These are phyloP conservation scores for Saitozyma podzolica DNA, from an alignment of 768 basidiomycete genomes.

Conservation along the genomic window DNA sequence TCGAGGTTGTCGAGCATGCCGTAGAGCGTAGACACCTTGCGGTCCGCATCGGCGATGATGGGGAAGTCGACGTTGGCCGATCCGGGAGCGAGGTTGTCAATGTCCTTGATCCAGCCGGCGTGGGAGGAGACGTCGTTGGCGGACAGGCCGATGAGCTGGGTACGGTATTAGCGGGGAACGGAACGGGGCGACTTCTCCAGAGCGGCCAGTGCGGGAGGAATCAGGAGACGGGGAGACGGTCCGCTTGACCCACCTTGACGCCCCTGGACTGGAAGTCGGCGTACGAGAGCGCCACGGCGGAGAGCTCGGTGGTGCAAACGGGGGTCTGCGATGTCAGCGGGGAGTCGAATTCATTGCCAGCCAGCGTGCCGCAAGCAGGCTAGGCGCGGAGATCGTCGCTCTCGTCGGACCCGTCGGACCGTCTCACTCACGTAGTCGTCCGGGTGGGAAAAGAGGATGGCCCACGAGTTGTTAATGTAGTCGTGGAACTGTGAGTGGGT, in stretches of 20 bases:
- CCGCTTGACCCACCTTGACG: conserved; percentile 72
- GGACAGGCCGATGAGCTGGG: conserved; percentile 64
- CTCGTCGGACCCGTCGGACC: background rate
- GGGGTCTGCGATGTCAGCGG: conserved; percentile 50
- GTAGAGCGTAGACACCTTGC: conserved; percentile 76
- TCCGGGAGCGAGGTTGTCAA: conserved; percentile 58
- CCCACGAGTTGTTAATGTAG: conserved; percentile 87
- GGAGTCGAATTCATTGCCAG: conserved; percentile 20
- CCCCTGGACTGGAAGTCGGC: conserved; percentile 80
- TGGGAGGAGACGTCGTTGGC: conserved; percentile 87
- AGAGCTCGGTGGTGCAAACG: conserved; percentile 79
- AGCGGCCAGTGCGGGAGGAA: too few relatives aligned
- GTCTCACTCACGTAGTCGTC: conserved; percentile 55
- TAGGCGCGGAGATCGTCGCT: background rate
- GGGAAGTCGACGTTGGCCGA: conserved; percentile 84
- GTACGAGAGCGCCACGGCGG: conserved; percentile 85
- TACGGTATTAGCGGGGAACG: background rate
- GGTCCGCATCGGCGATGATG: conserved; percentile 91
- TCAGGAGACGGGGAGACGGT: too few relatives aligned
- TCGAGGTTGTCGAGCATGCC: conserved; percentile 98
- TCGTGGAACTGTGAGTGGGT: conserved; percentile 62
- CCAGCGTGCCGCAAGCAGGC: too few relatives aligned
- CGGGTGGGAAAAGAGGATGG: conserved; percentile 88
- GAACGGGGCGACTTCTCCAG: too few relatives aligned
- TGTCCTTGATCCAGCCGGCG: conserved; percentile 77